A percentile compares a stretch with the other conserved stretches of the same genome.
phyloP scores from a whole-genome alignment of 2,329 filamentous ascomycete species.

The Neoascochyta sp. region DNA sequence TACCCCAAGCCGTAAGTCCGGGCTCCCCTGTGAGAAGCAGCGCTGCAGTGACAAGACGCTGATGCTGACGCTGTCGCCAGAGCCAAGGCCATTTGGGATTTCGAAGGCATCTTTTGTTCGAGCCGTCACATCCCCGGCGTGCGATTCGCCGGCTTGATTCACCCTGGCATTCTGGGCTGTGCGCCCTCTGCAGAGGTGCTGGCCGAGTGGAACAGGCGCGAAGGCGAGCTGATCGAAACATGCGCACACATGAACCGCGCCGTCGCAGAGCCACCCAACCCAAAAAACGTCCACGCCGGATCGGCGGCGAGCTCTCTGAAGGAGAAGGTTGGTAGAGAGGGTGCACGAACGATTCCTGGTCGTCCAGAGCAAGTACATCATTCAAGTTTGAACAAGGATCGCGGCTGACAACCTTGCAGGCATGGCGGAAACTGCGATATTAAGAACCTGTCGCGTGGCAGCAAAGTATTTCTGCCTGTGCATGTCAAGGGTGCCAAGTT shows the following conservation, averaged over 20 bases:
- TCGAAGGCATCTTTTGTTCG: slow-evolving; percentile 75
- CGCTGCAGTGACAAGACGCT: background rate
- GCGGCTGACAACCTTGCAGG: too few species aligned
- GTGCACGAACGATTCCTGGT: slow-evolving; percentile 79
- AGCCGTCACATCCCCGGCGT: slow-evolving; percentile 72
- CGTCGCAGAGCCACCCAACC: slow-evolving; percentile 74
- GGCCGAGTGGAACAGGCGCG: slow-evolving; percentile 77
- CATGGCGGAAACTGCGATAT: slow-evolving; percentile 91
- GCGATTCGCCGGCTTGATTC: slow-evolving; percentile 83
- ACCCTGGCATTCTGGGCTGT: slow-evolving; percentile 87
- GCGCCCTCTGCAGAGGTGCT: slow-evolving; percentile 77
- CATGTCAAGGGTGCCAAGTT: slow-evolving; percentile 87
- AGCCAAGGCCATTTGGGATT: slow-evolving; percentile 73
- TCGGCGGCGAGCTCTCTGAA: slow-evolving; percentile 56
- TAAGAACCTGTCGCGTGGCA: slow-evolving; percentile 76
- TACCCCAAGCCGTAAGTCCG: slow-evolving; percentile 71
- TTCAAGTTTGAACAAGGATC: too few species aligned
- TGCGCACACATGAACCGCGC: slow-evolving; percentile 62
- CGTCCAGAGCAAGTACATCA: too few species aligned
- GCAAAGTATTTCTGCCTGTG: slow-evolving; percentile 81
- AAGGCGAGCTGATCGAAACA: slow-evolving; percentile 71
- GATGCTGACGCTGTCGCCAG: slow-evolving; percentile 37
- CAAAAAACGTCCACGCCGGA: slow-evolving; percentile 70
- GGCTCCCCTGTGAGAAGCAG: background rate
- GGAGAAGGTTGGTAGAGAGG: slow-evolving; percentile 68